These are phyloP conservation scores for Podaxis sp. DNA, from an alignment of 768 basidiomycete species.

Conservation along the genomic window DNA sequence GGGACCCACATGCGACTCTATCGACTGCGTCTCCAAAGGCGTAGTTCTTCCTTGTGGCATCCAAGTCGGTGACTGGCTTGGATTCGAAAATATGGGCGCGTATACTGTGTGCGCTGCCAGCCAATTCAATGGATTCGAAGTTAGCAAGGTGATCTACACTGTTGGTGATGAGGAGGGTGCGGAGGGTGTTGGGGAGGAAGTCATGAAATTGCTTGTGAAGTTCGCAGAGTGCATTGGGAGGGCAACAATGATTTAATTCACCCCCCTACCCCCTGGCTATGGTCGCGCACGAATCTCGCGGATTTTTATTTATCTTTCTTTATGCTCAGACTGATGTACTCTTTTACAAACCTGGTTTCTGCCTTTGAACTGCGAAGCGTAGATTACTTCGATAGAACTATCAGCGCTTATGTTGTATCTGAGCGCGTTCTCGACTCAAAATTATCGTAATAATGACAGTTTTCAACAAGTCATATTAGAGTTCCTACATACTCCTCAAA, in stretches of 20 bases:
- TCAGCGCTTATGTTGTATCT: not conserved
- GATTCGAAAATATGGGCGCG: slow-evolving; percentile 98
- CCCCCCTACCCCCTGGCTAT: not conserved
- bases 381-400: not conserved
- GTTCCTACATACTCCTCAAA: not conserved
- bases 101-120: slow-evolving; percentile 98
- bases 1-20: slow-evolving; percentile 98
- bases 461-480: slow-evolving; percentile 5
- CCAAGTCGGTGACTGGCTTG: slow-evolving; percentile 95
- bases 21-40: slow-evolving; percentile 83
- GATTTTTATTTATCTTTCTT: not conserved
- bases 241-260: not conserved
- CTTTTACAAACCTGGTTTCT: not conserved
- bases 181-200: slow-evolving; percentile 49
- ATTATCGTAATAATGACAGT: not conserved
- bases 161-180: slow-evolving; percentile 51
- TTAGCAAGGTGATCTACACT: slow-evolving; percentile 80
- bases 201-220: slow-evolving; percentile 47
- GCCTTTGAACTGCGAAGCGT: not conserved
- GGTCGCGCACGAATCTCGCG: not conserved
- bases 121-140: slow-evolving; percentile 90
- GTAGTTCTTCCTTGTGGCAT: slow-evolving; percentile 65
- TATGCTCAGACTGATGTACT: not conserved
- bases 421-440: not conserved
- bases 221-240: slow-evolving; percentile 36